Percentiles rank a stretch among this genome's conserved stretches.
Conservation (phyloP, 2,329 filamentous ascomycete species). For the Scedosporium boydii region DNA sequence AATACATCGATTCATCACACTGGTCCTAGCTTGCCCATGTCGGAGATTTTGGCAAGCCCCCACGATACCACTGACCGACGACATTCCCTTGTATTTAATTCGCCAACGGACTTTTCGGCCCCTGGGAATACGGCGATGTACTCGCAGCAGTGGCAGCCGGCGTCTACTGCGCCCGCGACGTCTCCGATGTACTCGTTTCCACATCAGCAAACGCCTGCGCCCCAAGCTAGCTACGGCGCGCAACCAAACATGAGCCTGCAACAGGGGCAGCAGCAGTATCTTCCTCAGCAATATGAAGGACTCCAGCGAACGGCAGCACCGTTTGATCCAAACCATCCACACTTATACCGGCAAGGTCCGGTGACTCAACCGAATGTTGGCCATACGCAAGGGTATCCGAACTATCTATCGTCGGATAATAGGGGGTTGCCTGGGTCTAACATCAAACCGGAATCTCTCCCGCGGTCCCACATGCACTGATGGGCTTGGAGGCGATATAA, state of each 20-base stretch:
- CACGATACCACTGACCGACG: constrained; percentile 35
- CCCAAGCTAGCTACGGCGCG: not conserved
- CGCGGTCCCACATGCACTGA: constrained; percentile 2
- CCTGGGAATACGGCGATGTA: constrained; percentile 30
- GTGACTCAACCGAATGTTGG: not conserved
- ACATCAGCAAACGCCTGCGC: constrained; percentile 22
- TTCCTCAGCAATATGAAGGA: constrained; percentile 3
- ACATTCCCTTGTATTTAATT: constrained; percentile 31
- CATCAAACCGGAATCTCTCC: not conserved
- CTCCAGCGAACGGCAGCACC: constrained; percentile 1
- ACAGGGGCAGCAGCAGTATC: constrained; percentile 3
- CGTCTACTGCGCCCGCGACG: constrained; percentile 29
- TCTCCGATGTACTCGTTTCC: constrained; percentile 34
- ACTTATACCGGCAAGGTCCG: not conserved
- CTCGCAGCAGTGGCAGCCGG: constrained; percentile 32
- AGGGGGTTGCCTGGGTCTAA: not conserved
- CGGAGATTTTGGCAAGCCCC: constrained; percentile 34
- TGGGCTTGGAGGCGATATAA: not conserved
- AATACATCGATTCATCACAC: constrained; percentile 24
- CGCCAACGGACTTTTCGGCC: constrained; percentile 33
- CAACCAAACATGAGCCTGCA: constrained; percentile 1
- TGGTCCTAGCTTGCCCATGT: constrained; percentile 27
- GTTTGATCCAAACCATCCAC: not conserved
- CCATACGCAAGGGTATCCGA: constrained; percentile 2
- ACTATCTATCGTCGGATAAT: constrained; percentile 2